Evolutionary conservation across 345 rosid genomes (phyloP).

Genomic region (Limnanthes douglasii): DNA sequence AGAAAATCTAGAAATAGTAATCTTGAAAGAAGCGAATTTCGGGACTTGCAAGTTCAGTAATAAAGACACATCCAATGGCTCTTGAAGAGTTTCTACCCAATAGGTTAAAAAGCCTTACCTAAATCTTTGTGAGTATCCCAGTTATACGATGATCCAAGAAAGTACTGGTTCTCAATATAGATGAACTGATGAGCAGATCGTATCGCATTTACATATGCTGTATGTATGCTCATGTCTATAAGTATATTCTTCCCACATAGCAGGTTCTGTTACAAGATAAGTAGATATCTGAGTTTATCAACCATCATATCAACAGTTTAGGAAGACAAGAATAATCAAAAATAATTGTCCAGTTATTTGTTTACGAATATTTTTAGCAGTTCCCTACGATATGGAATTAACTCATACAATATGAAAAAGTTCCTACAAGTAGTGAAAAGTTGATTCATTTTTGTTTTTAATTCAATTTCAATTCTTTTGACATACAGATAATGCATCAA

Average conservation of each 20-base stretch:
- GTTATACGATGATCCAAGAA: slow-evolving; percentile 79
- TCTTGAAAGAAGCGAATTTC: too few species aligned
- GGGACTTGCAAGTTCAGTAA: too few species aligned
- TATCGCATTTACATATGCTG: slow-evolving; percentile 79
- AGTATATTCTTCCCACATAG: slow-evolving; percentile 74
- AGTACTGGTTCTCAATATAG: slow-evolving; percentile 89
- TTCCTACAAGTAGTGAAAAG: slow-evolving; percentile 49
- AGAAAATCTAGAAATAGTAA: too few species aligned
- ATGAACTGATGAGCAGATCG: slow-evolving; percentile 76
- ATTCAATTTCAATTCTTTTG: too few species aligned
- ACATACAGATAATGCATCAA: too few species aligned
- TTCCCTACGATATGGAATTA: too few species aligned
- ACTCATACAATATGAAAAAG: too few species aligned
- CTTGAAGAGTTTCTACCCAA: slow-evolving; percentile 2
- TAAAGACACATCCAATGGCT: too few species aligned
- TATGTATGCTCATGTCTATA: slow-evolving; percentile 84
- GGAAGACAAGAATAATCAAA: slow-evolving; percentile 6
- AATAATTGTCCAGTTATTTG: background rate
- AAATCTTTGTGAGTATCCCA: slow-evolving; percentile 66
- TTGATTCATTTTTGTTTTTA: too few species aligned
- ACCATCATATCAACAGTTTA: slow-evolving; percentile 2
- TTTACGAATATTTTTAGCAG: too few species aligned
- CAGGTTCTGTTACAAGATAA: slow-evolving; percentile 37
- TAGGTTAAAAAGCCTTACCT: slow-evolving; percentile 25
- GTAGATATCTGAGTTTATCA: slow-evolving; percentile 8